Base-by-base conservation (phyloP, 306 rosid genomes). In the Castanea mollissima region DNA sequence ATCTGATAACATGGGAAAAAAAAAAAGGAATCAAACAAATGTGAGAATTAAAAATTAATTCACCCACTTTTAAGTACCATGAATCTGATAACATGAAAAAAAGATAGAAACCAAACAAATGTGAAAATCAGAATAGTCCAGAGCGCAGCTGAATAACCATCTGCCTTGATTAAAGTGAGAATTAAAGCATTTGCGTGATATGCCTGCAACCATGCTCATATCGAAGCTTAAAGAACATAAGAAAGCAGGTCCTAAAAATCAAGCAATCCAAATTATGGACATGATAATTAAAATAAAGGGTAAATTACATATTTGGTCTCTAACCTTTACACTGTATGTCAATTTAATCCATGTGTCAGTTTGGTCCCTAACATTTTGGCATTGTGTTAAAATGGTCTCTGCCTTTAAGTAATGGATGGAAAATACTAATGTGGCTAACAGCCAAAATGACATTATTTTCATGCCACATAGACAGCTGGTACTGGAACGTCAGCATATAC, bases 21-120 rank as follows among this genome's bases (percentile, higher is more conserved):
- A 49, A 12, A 49, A 59, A 27, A 65, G 18, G 35, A 68, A 76
- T 19, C 73, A 85, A 73, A 78, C 74, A 69, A 72, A 81, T 13
- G 78, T 59, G 96, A 73, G 99, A 95, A 63, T 91, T 89, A 55
- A 95, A 80, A 44, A 95, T 93, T 12, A 93, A 82, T 83, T 95
- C 98, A 49, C 99, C 99, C 65, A 95, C 97, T 82, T 91, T 96
- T 49, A 93, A 82, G 83, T 91, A 93, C 98, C 99, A 95, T 46
- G 99, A 97, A 84, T 90, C 98, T 95, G 90, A 87, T 63, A 82
- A 72, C 41, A 69, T 35, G 46, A 84, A 23, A 35, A 69, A 32
- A 49, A 32, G 27, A 59, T 41, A 65, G 20, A 54, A 68, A 78
- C 12, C 75, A 85, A 73, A 80, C 74, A 69, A 74, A 81, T 13